A percentile compares a stretch with the other conserved stretches of the same genome.
These are phyloP conservation scores for Psilocybe mexicana DNA, from an alignment of 1,284 basidiomycete genomes.

Conservation along the genomic window DNA sequence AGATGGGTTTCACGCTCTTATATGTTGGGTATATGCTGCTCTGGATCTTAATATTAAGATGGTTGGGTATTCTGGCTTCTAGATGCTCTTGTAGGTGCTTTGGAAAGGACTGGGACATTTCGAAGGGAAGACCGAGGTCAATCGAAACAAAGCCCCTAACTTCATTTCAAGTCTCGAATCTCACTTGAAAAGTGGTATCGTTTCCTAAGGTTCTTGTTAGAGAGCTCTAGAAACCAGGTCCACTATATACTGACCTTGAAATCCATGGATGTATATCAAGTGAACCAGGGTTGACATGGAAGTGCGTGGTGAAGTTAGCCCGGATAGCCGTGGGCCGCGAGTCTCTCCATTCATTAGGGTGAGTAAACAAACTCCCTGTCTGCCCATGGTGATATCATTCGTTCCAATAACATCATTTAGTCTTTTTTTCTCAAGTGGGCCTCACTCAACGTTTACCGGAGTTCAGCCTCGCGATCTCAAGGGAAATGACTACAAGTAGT, in stretches of 20 bases:
- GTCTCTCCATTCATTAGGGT: too few relatives aligned
- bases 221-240: neutral
- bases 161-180: constrained; percentile 6
- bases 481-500: too few relatives aligned
- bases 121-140: constrained; percentile 1
- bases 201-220: constrained; percentile 33
- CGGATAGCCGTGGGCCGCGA: neutral
- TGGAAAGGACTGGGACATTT: constrained; percentile 44
- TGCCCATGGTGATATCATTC: too few relatives aligned
- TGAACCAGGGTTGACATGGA: constrained; percentile 41
- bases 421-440: too few relatives aligned
- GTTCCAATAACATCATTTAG: too few relatives aligned
- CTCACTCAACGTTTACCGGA: too few relatives aligned
- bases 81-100: constrained; percentile 49
- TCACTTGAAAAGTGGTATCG: constrained; percentile 48
- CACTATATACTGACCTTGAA: constrained; percentile 41
- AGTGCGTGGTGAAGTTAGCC: neutral
- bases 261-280: constrained; percentile 54
- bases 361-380: too few relatives aligned
- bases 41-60: constrained; percentile 39
- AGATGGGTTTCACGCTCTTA: constrained; percentile 52
- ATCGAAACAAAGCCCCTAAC: constrained; percentile 3
- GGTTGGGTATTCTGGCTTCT: constrained; percentile 32
- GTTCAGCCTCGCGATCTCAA: too few relatives aligned
- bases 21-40: constrained; percentile 58